Base-by-base conservation (phyloP, 148 eudicot genomes). In the Chenopodium quinoa region DNA sequence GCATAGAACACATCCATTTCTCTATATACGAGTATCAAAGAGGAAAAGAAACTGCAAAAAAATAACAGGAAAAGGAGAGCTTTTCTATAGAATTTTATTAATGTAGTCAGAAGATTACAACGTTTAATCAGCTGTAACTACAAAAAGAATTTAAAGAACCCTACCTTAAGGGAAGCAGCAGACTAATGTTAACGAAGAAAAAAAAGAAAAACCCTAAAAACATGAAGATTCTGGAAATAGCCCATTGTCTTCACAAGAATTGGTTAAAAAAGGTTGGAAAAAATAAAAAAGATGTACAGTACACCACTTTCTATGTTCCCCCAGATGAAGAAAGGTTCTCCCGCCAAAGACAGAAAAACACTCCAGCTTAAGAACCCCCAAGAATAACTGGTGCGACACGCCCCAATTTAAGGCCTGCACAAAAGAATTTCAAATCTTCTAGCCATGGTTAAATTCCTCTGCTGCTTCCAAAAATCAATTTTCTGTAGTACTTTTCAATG, bases 71-170 rank as follows among this genome's bases (percentile, higher is more conserved):
- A 32, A 79, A 50, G 56, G 71, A 73, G 77, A 79, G 58, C 71
- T 68, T 84, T 73, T 73, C 76, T 79, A 46, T 83, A 27, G 44
- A 70, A 80, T 83, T 74, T 90, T 89, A 88, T 91, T 89, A 2
- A 73, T 64, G 89, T 85, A 89, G 88, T 85, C 86, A 78, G 81
- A 76, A 82, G 82, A 84, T 85, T 77, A 81, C 88, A 73, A 73
- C 25, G 52, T 74, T 50, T 22, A 81, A 80, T 81, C 66, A 84
- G 79, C 84, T 79, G 82, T 82, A 72, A 86, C 93, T 88, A 93
- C 88, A 89, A 72, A 89, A 93, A 90, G 90, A 91, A 82, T 81
- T 86, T 90, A 76, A 90, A 75, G 85, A 88, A 88, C 83, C 87
- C 82, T 76, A 60, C 46, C 32, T 31, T 50, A 76, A 79, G 78